Base-by-base conservation (phyloP, 768 basidiomycete species). In the Exsudoporus frostii region DNA sequence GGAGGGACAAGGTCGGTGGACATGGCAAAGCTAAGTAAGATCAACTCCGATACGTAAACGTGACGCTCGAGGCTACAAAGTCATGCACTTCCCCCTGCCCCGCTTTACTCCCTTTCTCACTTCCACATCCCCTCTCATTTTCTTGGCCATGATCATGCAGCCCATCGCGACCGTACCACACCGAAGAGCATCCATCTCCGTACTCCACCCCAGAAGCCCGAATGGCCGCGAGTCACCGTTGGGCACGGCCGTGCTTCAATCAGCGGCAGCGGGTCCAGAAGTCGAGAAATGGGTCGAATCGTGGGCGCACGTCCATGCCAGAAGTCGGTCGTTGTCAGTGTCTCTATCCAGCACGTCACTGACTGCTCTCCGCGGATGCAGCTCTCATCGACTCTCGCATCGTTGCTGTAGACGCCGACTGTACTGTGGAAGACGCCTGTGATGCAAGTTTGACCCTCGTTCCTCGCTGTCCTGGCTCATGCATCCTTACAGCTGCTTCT, bases 361-460 rank as follows among this genome's bases (percentile, higher is more conserved):
- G 29, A 57, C 45, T 15, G 7, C 32, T 24, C 37, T 44, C 22
- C 4, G 6, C 29, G 17, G 15, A 7, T 25, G 9, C 52, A 90
- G 89, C 88, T 64, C 74, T 91, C 24, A 83, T 89, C 56, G 87
- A 90, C 65, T 78, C 79, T 40, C 80, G 79, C 4, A 77, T 91
- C 44, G 79, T 89, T 15, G 73, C 76, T 25, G 77, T 92, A 10
- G 83, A 84, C 50, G 80, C 80, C n/a, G 82, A 89, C 41, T 82
- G 79, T 8, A 84, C 80, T 45, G 90, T 92, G 17, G 90, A 92
- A 66, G 86, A 88, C 40, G 89, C 90, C 13, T 92, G 89, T 63
- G 88, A 90, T 57, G 90, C 86, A 62, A 62, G 78, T 72, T 41
- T 44, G 22, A 11, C 20, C 19, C 24, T 32, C 39, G 7, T 13